Evolutionary conservation across 495 filamentous ascomycete genomes (phyloP), one percentile per base, ranked within the genome.

Genomic region (Parathielavia hyrcaniae): DNA sequence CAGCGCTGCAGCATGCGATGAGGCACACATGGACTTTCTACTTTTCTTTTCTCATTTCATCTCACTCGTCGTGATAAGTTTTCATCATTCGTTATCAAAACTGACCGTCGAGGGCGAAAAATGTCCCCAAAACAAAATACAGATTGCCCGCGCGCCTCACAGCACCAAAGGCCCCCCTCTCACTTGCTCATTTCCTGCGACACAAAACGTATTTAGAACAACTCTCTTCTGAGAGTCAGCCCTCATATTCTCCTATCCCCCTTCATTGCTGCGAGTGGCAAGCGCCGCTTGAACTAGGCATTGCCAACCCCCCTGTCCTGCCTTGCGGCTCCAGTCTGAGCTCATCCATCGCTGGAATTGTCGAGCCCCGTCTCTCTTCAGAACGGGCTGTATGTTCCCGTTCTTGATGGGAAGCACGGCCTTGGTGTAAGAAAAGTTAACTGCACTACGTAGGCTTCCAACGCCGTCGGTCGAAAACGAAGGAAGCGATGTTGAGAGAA

Each of bases 401-500:
- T 45, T 36, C 55, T 44, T 41, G 48, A 41, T 26, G 40, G 52
- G 43, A 55, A 38, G 13, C 14, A 20, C 1, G 14, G 23, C 34
- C 36, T 3, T 50, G 16, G 9, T 22, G 50, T 26, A 16, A 26
- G 11, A 53, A 59, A 52, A 49, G 34, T 57, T 61, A 58, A 65
- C 59, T 50, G 50, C 41, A 50, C 47, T n/a, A n/a, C 47, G 44
- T 61, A 62, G 61, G 20, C 45, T 55, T 54, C 53, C 50, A 58
- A 57, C 32, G 55, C 50, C 35, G 41, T 30, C 54, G 40, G 58
- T 67, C 66, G 65, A 69, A 70, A 65, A 65, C 23, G 23, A 23
- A 26, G 23, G 35, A 30, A 19, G 32, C 12, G 41, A n/a, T 55
- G 30, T 47, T 50, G 55, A 43, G 4, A 55, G 22, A 50, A 50